A percentile compares a stretch with the other conserved stretches of the same genome.
phyloP scores from a whole-genome alignment of 164 flowering plant species.

The Magnolia changhungtana region DNA sequence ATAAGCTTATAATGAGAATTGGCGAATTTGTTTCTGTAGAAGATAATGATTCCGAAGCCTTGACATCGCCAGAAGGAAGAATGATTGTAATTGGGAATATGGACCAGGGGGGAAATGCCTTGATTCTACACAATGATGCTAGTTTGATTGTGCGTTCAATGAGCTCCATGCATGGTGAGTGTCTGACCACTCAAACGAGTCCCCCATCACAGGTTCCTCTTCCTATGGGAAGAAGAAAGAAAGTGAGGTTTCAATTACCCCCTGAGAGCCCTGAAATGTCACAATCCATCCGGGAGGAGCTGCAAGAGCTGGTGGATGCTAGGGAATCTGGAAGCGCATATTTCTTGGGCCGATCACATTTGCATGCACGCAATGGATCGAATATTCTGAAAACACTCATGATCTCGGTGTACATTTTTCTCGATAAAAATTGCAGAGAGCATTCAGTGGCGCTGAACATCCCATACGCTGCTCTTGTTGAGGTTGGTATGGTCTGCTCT shows the following conservation, averaged over 20 bases:
- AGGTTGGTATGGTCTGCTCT: conserved; percentile 55
- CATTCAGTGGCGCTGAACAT: conserved; percentile 53
- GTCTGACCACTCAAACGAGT: conserved; percentile 2
- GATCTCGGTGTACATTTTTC: conserved; percentile 41
- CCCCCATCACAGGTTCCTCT: conserved; percentile 7
- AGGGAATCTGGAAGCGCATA: conserved; percentile 69
- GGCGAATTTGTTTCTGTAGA: conserved; percentile 63
- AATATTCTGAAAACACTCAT: conserved; percentile 40
- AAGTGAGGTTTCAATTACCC: conserved; percentile 50
- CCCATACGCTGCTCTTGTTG: conserved; percentile 70
- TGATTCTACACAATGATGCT: conserved; percentile 28
- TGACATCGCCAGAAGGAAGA: conserved; percentile 41
- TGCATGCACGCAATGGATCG: conserved; percentile 36
- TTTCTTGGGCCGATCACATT: conserved; percentile 57
- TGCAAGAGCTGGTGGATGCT: conserved; percentile 56
- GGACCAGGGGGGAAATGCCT: conserved; percentile 30
- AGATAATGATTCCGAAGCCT: conserved; percentile 40
- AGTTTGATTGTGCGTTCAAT: background rate
- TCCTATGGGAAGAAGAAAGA: conserved; percentile 28
- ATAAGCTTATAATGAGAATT: conserved; percentile 43
- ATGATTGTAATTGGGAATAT: conserved; percentile 51
- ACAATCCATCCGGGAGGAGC: conserved; percentile 43
- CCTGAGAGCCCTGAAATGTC: conserved; percentile 38
- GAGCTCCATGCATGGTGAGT: conserved; percentile 5
- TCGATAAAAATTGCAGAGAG: conserved; percentile 57